These are phyloP conservation scores for Acanthamoeba lenticulata DNA, from an alignment of 208 protist genomes.

Conservation along the genomic window DNA sequence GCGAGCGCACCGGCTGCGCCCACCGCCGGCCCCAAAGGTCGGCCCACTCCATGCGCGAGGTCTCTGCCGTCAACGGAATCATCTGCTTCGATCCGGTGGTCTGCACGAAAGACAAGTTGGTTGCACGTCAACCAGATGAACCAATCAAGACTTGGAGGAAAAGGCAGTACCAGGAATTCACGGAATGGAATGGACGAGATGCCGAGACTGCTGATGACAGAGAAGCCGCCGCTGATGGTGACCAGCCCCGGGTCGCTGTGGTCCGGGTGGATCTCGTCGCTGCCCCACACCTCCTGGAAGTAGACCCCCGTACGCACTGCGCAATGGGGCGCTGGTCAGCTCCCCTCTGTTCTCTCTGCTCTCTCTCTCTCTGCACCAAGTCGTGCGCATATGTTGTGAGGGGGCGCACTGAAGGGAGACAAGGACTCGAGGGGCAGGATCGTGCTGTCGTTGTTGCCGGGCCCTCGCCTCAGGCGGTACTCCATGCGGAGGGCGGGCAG, in stretches of 20 bases:
- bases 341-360: too few relatives aligned
- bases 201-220: conserved; percentile 47
- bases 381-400: too few relatives aligned
- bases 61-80: neutral
- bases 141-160: too few relatives aligned
- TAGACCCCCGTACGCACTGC: too few relatives aligned
- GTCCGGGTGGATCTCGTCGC: conserved; percentile 62
- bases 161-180: conserved; percentile 51
- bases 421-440: neutral
- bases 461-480: neutral
- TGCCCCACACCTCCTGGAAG: conserved; percentile 72
- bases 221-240: conserved; percentile 5
- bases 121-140: too few relatives aligned
- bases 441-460: conserved; percentile 23
- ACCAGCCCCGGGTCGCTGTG: conserved; percentile 6
- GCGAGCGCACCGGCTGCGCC: conserved; percentile 72
- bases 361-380: too few relatives aligned
- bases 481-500: conserved; percentile 55
- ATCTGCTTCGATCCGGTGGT: neutral
- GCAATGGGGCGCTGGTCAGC: too few relatives aligned
- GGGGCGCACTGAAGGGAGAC: neutral
- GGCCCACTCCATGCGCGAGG: neutral
- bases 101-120: too few relatives aligned
- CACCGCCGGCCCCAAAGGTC: conserved; percentile 26
- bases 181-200: conserved; percentile 71